These are phyloP conservation scores for Peronospora farinosa DNA, from an alignment of 352 stramenopile genomes.

Conservation along the genomic window DNA sequence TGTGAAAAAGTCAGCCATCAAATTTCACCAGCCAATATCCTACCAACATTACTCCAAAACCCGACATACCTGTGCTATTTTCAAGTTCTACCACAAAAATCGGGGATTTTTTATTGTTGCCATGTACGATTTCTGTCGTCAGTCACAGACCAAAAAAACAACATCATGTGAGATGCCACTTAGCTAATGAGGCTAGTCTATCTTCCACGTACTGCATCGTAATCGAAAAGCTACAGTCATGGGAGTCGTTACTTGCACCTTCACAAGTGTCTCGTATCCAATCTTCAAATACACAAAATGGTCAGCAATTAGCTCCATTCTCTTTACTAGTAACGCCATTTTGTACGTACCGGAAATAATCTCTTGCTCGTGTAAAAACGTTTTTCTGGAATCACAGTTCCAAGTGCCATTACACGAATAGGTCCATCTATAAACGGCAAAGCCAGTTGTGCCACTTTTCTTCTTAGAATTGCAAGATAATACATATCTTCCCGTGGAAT, in stretches of 20 bases:
- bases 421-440: slow-evolving; percentile 65
- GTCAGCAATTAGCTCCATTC: neutral
- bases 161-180: neutral
- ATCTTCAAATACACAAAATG: slow-evolving; percentile 24
- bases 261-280: slow-evolving; percentile 55
- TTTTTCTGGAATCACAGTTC: slow-evolving; percentile 46
- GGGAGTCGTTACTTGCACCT: slow-evolving; percentile 40
- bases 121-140: slow-evolving; percentile 56
- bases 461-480: slow-evolving; percentile 58
- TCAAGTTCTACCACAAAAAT: slow-evolving; percentile 71
- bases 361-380: slow-evolving; percentile 74
- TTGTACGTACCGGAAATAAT: slow-evolving; percentile 54
- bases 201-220: slow-evolving; percentile 44
- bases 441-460: slow-evolving; percentile 41
- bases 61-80: slow-evolving; percentile 39
- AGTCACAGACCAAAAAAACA: slow-evolving; percentile 2
- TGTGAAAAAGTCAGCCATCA: slow-evolving; percentile 6
- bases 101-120: slow-evolving; percentile 71
- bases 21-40: neutral
- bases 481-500: slow-evolving; percentile 68
- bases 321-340: neutral
- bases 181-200: neutral
- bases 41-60: neutral
- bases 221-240: slow-evolving; percentile 32
- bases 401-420: slow-evolving; percentile 49